Conservation (phyloP, 768 basidiomycete species). For the Suillus spraguei region DNA sequence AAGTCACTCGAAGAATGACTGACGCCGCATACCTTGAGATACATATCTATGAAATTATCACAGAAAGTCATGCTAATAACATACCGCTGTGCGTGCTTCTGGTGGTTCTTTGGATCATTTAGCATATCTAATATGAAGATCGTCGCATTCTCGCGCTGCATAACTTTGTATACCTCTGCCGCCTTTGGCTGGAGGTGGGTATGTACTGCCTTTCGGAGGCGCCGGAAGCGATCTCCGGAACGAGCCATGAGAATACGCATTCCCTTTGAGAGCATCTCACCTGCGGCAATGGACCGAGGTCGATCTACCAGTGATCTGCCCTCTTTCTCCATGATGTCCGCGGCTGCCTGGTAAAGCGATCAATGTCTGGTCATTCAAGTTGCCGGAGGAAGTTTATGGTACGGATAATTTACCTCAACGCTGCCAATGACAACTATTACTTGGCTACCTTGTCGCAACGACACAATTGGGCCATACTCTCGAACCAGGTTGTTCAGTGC, state of each 20-base stretch:
- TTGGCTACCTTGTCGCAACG: conserved; percentile 46
- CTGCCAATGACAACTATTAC: conserved; percentile 21
- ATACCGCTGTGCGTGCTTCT: conserved; percentile 20
- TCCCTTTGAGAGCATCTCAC: not conserved
- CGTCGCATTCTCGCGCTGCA: not conserved
- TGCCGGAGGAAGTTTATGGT: conserved; percentile 18
- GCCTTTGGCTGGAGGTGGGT: not conserved
- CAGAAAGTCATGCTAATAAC: not conserved
- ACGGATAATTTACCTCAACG: conserved; percentile 20
- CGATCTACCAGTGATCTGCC: not conserved
- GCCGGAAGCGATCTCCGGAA: conserved; percentile 2
- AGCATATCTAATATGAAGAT: conserved; percentile 21
- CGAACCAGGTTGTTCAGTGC: conserved; percentile 52
- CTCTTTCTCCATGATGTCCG: conserved; percentile 1
- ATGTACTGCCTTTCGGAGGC: conserved; percentile 2
- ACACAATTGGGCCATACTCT: conserved; percentile 57
- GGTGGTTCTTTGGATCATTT: conserved; percentile 17
- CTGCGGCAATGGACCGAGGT: not conserved
- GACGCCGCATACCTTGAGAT: not conserved
- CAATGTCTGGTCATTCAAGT: not conserved
- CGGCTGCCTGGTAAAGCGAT: not conserved
- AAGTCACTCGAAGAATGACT: conserved; percentile 1
- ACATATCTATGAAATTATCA: not conserved
- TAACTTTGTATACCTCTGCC: not conserved
- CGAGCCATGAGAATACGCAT: conserved; percentile 4